phyloP scores from a whole-genome alignment of 1,284 basidiomycete genomes.

The Amylostereum areolatum region DNA sequence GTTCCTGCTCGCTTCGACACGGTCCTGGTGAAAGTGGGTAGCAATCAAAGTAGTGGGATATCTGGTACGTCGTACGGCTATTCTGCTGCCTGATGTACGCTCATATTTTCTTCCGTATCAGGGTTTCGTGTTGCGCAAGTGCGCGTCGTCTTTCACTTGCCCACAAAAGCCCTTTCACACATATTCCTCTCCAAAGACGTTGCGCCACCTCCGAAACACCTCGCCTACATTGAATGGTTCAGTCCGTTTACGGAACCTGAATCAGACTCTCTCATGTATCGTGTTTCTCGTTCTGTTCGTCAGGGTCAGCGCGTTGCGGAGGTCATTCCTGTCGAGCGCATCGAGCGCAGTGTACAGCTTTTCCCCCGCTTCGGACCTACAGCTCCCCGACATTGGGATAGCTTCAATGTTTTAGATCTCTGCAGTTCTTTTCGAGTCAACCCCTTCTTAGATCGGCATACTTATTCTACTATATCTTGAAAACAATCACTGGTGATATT shows the following conservation, averaged over 20 bases:
- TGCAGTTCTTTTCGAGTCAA: conserved; percentile 21
- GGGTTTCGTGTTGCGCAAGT: conserved; percentile 16
- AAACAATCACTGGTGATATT: too few species aligned
- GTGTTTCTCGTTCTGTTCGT: conserved; percentile 7
- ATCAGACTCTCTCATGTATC: conserved; percentile 15
- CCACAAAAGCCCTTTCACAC: conserved; percentile 13
- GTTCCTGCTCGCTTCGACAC: not conserved
- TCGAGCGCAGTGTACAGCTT: conserved; percentile 21
- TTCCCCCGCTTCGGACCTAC: conserved; percentile 4
- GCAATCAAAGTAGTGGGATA: not conserved
- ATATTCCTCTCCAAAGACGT: not conserved
- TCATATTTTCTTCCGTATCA: not conserved
- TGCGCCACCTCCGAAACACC: not conserved
- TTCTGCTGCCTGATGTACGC: too few species aligned
- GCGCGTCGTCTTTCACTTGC: conserved; percentile 18
- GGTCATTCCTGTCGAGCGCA: conserved; percentile 17
- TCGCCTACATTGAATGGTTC: conserved; percentile 20
- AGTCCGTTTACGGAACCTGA: conserved; percentile 14
- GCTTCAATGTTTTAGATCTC: conserved; percentile 21
- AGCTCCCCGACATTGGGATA: conserved; percentile 18
- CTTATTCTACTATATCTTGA: conserved; percentile 8
- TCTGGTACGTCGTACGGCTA: not conserved
- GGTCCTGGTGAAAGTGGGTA: not conserved
- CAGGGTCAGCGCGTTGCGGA: conserved; percentile 10
- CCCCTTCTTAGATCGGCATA: conserved; percentile 17